Evolutionary conservation across 768 basidiomycete genomes (phyloP).

Genomic region (Hypholoma fasciculare): DNA sequence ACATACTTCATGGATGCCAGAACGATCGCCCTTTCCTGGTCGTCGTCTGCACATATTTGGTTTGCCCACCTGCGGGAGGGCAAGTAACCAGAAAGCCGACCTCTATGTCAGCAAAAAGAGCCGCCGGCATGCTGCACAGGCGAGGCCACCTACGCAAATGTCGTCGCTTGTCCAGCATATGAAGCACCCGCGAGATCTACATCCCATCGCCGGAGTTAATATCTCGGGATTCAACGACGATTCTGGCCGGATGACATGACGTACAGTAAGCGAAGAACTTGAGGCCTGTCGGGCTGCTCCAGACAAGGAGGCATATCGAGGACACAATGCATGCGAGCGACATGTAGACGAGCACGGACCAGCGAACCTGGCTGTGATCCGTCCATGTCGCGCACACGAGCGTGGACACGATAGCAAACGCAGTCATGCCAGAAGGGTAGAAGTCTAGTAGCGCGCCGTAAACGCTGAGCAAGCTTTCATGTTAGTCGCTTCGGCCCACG

Average conservation of each 20-base stretch:
- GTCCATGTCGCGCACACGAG: constrained; percentile 65
- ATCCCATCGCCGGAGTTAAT: neutral
- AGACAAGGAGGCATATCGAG: constrained; percentile 59
- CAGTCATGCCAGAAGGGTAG: constrained; percentile 66
- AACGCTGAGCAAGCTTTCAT: neutral
- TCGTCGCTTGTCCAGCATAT: constrained; percentile 75
- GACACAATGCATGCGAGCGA: constrained; percentile 51
- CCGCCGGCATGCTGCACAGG: neutral
- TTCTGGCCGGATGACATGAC: constrained; percentile 15
- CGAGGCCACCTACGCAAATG: constrained; percentile 57
- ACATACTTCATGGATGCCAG: constrained; percentile 75
- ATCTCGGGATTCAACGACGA: neutral
- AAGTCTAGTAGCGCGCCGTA: constrained; percentile 17
- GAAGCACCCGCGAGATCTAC: constrained; percentile 63
- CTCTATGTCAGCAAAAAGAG: neutral
- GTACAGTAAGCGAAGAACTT: constrained; percentile 77
- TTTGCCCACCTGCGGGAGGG: constrained; percentile 65
- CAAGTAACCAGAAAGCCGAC: too few species aligned
- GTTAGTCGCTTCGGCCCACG: neutral
- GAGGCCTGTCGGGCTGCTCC: constrained; percentile 57
- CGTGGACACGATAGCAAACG: constrained; percentile 64
- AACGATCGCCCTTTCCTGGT: constrained; percentile 67
- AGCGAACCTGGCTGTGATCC: constrained; percentile 54
- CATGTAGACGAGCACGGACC: constrained; percentile 70
- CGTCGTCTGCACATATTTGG: constrained; percentile 69